Evolutionary conservation across 176 grass and related monocot species (phyloP).

Genomic region (Oryza glaberrima): DNA sequence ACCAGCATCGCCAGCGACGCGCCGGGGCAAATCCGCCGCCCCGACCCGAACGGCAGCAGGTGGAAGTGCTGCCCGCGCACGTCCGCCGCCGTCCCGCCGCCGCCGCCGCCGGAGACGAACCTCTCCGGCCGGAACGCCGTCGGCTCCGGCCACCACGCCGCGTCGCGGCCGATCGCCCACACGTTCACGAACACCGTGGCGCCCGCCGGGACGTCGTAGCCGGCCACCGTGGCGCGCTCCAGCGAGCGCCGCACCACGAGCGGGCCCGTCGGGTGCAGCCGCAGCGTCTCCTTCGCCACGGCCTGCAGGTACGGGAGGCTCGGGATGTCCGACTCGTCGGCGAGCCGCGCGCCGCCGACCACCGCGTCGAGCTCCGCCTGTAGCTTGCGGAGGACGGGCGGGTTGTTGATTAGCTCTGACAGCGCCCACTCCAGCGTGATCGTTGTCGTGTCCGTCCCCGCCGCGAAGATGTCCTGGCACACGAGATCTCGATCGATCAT

Average conservation of each 20-base stretch:
- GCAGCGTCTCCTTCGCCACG: constrained; percentile 66
- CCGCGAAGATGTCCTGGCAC: constrained; percentile 66
- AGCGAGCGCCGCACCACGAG: constrained; percentile 44
- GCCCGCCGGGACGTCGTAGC: constrained; percentile 60
- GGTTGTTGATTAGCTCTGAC: constrained; percentile 72
- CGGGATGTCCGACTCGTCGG: constrained; percentile 55
- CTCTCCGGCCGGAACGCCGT: constrained; percentile 67
- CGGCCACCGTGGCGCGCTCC: constrained; percentile 41
- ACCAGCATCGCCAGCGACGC: constrained; percentile 59
- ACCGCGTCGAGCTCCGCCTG: constrained; percentile 56
- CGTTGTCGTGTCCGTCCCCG: constrained; percentile 66
- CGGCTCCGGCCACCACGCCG: constrained; percentile 48
- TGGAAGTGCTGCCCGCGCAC: constrained; percentile 79
- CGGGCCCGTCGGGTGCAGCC: constrained; percentile 62
- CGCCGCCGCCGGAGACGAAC: constrained; percentile 30
- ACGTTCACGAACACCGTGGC: constrained; percentile 63
- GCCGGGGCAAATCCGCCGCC: constrained; percentile 69
- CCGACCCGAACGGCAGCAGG: constrained; percentile 70
- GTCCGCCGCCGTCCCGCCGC: constrained; percentile 23
- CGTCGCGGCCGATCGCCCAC: constrained; percentile 67
- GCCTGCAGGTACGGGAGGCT: constrained; percentile 72
- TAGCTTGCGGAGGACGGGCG: constrained; percentile 36
- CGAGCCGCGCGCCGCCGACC: constrained; percentile 51
- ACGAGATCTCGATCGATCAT: background rate
- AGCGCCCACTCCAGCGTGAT: constrained; percentile 73